Evolutionary conservation across 1,284 basidiomycete genomes (phyloP).

Genomic region (Apiotrichum sp.): DNA sequence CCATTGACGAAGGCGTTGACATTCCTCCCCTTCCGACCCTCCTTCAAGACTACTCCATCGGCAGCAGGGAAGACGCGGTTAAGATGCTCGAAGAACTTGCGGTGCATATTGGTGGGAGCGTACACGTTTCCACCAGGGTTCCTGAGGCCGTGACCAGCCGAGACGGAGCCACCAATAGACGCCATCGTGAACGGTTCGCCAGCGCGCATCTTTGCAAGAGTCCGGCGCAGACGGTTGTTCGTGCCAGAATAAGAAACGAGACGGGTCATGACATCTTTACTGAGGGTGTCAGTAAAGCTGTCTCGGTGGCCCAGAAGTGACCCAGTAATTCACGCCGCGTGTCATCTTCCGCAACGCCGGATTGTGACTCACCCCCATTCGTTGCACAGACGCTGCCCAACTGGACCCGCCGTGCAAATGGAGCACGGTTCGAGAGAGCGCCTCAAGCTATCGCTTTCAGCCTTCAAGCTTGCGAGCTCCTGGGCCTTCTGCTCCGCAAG

Average conservation of each 20-base stretch:
- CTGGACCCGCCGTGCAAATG: too few species aligned
- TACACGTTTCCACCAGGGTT: constrained; percentile 7
- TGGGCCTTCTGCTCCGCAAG: too few species aligned
- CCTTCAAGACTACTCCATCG: not conserved
- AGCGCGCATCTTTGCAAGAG: constrained; percentile 20
- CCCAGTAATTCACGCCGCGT: too few species aligned
- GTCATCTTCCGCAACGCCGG: too few species aligned
- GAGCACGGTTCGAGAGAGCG: too few species aligned
- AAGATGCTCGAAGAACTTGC: constrained; percentile 37
- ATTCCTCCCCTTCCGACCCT: constrained; percentile 1
- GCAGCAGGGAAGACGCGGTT: constrained; percentile 29
- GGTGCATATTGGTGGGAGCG: constrained; percentile 29
- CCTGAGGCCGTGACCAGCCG: constrained; percentile 28
- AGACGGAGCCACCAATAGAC: constrained; percentile 27
- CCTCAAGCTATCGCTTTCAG: too few species aligned
- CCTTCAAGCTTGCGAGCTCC: too few species aligned
- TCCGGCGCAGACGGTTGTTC: constrained; percentile 21
- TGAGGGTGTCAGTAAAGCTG: not conserved
- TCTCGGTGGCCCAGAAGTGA: too few species aligned
- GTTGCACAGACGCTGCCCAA: too few species aligned
- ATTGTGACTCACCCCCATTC: too few species aligned
- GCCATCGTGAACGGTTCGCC: constrained; percentile 25
- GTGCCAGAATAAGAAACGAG: constrained; percentile 8
- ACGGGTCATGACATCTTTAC: not conserved
- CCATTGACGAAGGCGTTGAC: constrained; percentile 28